Evolutionary conservation across 495 filamentous ascomycete species (phyloP), one percentile per base, ranked within the genome.

Genomic region (Daldinia decipiens): DNA sequence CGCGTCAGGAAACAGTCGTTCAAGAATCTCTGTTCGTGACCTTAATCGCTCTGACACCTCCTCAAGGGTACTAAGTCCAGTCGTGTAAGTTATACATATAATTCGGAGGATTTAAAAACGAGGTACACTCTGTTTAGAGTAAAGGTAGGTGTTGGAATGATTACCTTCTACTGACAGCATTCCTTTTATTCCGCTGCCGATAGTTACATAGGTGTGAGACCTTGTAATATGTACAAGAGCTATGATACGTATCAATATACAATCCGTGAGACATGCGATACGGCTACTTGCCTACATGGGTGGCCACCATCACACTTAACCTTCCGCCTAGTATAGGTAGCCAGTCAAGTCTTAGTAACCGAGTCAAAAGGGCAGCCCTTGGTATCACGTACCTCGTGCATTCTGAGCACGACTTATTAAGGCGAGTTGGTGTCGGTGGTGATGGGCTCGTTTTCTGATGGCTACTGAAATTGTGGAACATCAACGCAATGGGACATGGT

Each of bases 301-400:
- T 75, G 61, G n/a, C 62, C 69, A 58, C 73, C 73, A 57, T 75
- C 73, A 69, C 73, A 75, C 55, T 75, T 75, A 15, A 75, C 69
- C 59, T 75, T 75, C 31, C 73, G 69, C 65, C 73, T 68, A 64
- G 39, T 62, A 27, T n/a, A n/a, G n/a, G n/a, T 36, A 26, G 32
- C 53, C 38, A 64, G 36, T 29, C 61, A 64, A 58, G 38, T 26
- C 26, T 72, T 68, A 68, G 69, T 24, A 60, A 58, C 24, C 27
- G 17, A 60, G 34, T 34, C 45, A 56, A 39, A 60, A 68, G 5
- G 31, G 70, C 34, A 24, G 27, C 24, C 27, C 50, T 65, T 68
- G 43, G 65, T 51, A 9, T 43, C 56, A 72, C 70, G 65, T 38
- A 73, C 71, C 71, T 69, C 45, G 71, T 73, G 54, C 71, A 73